phyloP scores from a whole-genome alignment of 2,329 filamentous ascomycete genomes.

The Fusarium chlamydosporum region DNA sequence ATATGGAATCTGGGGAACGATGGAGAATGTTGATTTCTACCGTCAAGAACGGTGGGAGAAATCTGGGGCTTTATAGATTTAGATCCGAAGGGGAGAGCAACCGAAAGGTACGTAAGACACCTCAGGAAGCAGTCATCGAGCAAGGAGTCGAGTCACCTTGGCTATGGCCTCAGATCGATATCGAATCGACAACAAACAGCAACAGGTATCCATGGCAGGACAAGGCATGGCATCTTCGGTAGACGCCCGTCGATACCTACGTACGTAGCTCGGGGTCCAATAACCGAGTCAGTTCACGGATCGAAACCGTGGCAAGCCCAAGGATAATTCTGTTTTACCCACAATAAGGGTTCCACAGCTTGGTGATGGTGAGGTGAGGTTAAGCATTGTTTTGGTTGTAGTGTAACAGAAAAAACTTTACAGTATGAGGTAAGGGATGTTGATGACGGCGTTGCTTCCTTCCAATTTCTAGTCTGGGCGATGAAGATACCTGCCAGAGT shows the following conservation, averaged over 20 bases:
- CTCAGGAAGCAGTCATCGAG: conserved; percentile 31
- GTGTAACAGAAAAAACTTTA: conserved; percentile 30
- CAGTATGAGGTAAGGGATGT: conserved; percentile 47
- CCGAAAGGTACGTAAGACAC: conserved; percentile 33
- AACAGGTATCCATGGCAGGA: conserved; percentile 12
- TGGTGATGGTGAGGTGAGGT: conserved; percentile 12
- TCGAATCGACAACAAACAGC: conserved; percentile 34
- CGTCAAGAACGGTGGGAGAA: conserved; percentile 60
- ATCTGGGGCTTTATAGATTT: conserved; percentile 54
- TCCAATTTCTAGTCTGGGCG: conserved; percentile 24
- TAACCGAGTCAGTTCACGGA: conserved; percentile 44
- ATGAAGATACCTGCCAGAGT: conserved; percentile 37
- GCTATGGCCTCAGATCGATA: conserved; percentile 37
- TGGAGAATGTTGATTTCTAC: conserved; percentile 51
- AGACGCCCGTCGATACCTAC: conserved; percentile 33
- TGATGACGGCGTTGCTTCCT: conserved; percentile 41
- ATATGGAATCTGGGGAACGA: conserved; percentile 40
- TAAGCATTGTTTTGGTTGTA: conserved; percentile 20
- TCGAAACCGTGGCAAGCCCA: conserved; percentile 44
- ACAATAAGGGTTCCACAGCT: conserved; percentile 47
- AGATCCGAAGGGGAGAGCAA: conserved; percentile 21
- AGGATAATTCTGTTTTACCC: conserved; percentile 42
- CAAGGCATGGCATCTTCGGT: conserved; percentile 30
- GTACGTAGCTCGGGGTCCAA: conserved; percentile 41
- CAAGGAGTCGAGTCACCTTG: conserved; percentile 38